A percentile compares a stretch with the other conserved stretches of the same genome.
Conservation (phyloP, 2,329 filamentous ascomycete genomes). For the Ophiobolus disseminans region DNA sequence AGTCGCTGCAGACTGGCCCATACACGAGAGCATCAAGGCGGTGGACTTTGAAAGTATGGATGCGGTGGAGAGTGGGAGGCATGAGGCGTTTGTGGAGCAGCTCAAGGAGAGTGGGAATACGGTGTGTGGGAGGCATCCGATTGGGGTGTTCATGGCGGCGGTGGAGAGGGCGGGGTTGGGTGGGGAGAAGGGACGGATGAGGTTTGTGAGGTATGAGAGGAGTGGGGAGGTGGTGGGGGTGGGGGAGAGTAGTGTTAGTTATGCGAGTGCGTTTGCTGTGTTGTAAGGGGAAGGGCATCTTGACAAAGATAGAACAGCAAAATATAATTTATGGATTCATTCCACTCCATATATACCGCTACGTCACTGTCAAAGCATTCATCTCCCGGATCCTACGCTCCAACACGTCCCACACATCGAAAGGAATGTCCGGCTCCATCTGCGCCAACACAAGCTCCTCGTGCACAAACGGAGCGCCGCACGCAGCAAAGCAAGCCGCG, state of each 20-base stretch:
- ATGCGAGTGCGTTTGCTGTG: constrained; percentile 88
- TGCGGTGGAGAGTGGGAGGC: constrained; percentile 78
- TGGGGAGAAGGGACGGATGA: constrained; percentile 70
- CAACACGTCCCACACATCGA: constrained; percentile 31
- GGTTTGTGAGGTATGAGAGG: constrained; percentile 84
- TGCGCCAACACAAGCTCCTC: too few relatives aligned
- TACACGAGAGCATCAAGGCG: constrained; percentile 83
- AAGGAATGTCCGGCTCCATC: too few relatives aligned
- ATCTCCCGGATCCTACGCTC: constrained; percentile 19
- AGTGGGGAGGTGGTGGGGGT: constrained; percentile 75
- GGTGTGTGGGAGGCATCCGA: constrained; percentile 92
- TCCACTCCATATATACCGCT: too few relatives aligned
- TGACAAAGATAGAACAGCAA: too few relatives aligned
- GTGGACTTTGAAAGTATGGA: constrained; percentile 85
- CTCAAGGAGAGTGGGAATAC: constrained; percentile 82
- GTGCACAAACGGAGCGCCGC: too few relatives aligned
- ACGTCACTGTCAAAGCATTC: too few relatives aligned
- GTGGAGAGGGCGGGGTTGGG: constrained; percentile 65
- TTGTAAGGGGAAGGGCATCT: constrained; percentile 18
- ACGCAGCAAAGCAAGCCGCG: too few relatives aligned
- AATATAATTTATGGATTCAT: background rate
- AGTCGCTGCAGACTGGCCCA: constrained; percentile 60
- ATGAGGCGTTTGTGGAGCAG: constrained; percentile 72
- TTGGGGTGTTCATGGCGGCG: constrained; percentile 89
- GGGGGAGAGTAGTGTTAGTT: constrained; percentile 87